Evolutionary conservation across 176 grass and related monocot genomes (phyloP).

Genomic region (Zizania latifolia): DNA sequence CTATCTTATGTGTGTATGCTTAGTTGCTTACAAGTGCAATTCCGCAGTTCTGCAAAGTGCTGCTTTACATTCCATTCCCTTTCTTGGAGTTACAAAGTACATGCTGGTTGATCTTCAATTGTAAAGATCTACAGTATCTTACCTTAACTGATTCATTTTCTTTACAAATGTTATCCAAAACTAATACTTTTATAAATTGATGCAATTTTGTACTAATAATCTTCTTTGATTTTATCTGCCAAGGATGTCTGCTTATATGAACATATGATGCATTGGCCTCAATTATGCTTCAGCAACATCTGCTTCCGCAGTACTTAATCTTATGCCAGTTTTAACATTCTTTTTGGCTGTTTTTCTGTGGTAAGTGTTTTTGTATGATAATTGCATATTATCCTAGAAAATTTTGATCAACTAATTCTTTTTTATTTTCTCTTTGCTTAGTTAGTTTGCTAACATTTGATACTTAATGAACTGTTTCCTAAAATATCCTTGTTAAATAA

Average conservation of each 20-base stretch:
- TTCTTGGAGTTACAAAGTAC: background rate
- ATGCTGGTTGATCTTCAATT: background rate
- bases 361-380: background rate
- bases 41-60: too few species aligned
- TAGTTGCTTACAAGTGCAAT: background rate
- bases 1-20: background rate
- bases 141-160: background rate
- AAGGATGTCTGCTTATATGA: conserved; percentile 31
- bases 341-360: conserved; percentile 34
- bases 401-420: background rate
- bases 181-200: background rate
- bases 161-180: background rate
- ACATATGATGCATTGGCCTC: conserved; percentile 33
- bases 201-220: background rate
- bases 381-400: background rate
- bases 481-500: background rate
- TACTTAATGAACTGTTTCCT: background rate
- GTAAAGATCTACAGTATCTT: background rate
- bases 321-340: conserved; percentile 45
- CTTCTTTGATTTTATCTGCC: background rate
- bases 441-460: background rate
- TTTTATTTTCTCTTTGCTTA: background rate
- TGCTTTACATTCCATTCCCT: background rate
- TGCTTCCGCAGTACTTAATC: conserved; percentile 38
- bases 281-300: conserved; percentile 36